Conservation (phyloP, 495 filamentous ascomycete species). For the Margaritispora aquatica region DNA sequence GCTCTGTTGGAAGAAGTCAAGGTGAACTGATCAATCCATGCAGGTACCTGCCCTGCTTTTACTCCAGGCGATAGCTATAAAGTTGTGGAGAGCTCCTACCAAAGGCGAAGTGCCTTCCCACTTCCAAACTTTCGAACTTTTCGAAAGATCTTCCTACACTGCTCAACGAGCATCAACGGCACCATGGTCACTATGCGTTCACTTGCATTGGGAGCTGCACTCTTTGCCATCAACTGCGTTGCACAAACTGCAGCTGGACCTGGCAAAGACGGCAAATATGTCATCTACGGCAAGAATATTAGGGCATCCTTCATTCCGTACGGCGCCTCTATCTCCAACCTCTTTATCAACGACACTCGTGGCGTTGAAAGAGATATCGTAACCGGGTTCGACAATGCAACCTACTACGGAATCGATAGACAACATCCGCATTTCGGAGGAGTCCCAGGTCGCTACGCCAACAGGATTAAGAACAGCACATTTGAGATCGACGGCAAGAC, state of each 20-base stretch:
- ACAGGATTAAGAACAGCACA: conserved; percentile 80
- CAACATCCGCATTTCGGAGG: conserved; percentile 71
- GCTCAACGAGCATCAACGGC: no score
- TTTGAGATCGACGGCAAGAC: conserved; percentile 62
- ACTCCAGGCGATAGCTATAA: no score
- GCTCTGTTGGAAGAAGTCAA: background rate
- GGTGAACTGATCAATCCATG: background rate
- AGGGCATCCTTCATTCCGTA: conserved; percentile 70
- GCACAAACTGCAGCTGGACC: conserved; percentile 25
- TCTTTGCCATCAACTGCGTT: background rate
- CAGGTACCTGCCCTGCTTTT: no score
- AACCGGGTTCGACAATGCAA: conserved; percentile 74
- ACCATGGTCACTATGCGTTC: conserved; percentile 11
- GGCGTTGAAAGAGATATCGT: conserved; percentile 62
- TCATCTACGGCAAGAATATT: conserved; percentile 66
- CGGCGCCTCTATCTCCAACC: conserved; percentile 68
- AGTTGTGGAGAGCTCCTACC: background rate
- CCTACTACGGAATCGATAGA: conserved; percentile 57
- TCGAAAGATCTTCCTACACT: no score
- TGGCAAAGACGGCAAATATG: conserved; percentile 55
- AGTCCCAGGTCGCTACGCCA: conserved; percentile 77
- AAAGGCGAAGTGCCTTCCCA: no score
- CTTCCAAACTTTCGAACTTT: no score
- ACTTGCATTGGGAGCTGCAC: background rate
- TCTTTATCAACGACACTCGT: conserved; percentile 65